A percentile compares a stretch with the other conserved stretches of the same genome.
These are phyloP conservation scores for Leccinum solheimii DNA, from an alignment of 1,284 basidiomycete genomes.

Conservation along the genomic window DNA sequence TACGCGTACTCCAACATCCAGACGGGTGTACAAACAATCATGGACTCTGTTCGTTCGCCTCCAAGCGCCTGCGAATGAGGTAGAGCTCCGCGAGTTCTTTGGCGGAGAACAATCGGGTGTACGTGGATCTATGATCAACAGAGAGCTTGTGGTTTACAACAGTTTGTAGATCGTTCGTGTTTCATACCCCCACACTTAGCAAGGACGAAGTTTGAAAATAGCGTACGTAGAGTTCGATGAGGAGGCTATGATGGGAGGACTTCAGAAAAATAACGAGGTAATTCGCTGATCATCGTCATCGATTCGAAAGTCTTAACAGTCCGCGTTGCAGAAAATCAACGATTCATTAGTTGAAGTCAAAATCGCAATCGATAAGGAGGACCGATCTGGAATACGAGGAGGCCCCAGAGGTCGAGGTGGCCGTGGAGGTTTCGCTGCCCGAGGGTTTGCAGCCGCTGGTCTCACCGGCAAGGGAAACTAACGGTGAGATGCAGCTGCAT, in stretches of 20 bases:
- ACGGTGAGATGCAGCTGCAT: conserved; percentile 31
- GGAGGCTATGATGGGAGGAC: conserved; percentile 77
- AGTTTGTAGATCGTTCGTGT: conserved; percentile 65
- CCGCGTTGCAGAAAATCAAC: conserved; percentile 57
- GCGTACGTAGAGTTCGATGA: conserved; percentile 87
- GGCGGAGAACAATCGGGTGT: conserved; percentile 65
- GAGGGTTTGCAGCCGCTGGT: conserved; percentile 69
- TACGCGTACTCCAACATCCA: conserved; percentile 63
- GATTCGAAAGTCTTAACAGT: conserved; percentile 3
- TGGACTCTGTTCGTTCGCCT: conserved; percentile 86
- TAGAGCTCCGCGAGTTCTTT: conserved; percentile 76
- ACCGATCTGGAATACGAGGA: conserved; percentile 43
- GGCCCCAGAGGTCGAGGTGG: conserved; percentile 29
- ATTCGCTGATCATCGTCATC: conserved; percentile 20
- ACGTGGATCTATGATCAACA: conserved; percentile 29
- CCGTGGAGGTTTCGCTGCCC: conserved; percentile 46
- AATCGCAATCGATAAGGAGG: conserved; percentile 67
- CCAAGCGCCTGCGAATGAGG: conserved; percentile 57
- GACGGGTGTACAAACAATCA: conserved; percentile 66
- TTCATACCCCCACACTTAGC: conserved; percentile 53
- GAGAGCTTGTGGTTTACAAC: conserved; percentile 7
- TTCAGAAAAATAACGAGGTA: conserved; percentile 73
- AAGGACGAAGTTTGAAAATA: conserved; percentile 53
- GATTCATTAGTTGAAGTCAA: conserved; percentile 64
- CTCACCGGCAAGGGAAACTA: conserved; percentile 47